Evolutionary conservation across 2,329 filamentous ascomycete genomes (phyloP).

Genomic region (Cadophora sp.): DNA sequence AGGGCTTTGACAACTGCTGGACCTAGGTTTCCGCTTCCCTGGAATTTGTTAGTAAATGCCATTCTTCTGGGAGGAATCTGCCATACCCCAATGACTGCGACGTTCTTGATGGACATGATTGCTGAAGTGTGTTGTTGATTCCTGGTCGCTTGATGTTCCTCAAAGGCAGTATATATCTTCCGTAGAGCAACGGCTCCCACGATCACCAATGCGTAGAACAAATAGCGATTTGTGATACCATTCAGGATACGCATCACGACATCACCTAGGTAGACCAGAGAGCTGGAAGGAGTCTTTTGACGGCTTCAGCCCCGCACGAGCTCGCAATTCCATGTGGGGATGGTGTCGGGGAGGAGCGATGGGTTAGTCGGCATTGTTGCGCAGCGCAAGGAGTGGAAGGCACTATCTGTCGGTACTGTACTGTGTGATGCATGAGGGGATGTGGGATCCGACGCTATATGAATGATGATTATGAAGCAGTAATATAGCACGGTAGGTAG

Average conservation of each 20-base stretch:
- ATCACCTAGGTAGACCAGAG: not conserved
- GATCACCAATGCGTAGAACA: not conserved
- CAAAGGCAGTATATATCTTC: constrained; percentile 3
- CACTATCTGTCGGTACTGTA: too few relatives aligned
- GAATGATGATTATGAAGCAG: too few relatives aligned
- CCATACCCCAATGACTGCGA: constrained; percentile 33
- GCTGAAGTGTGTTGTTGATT: not conserved
- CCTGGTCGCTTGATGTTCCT: not conserved
- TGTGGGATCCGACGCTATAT: constrained; percentile 2
- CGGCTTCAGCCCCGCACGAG: not conserved
- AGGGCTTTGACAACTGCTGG: constrained; percentile 41
- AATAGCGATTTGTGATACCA: not conserved
- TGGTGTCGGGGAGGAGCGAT: not conserved
- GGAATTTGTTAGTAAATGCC: constrained; percentile 1
- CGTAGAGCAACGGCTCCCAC: constrained; percentile 7
- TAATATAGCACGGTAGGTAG: too few relatives aligned
- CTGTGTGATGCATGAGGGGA: not conserved
- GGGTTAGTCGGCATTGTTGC: not conserved
- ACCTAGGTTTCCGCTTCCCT: constrained; percentile 35
- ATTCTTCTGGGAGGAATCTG: not conserved
- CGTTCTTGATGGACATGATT: constrained; percentile 33
- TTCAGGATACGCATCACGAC: constrained; percentile 7
- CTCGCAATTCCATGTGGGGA: constrained; percentile 10
- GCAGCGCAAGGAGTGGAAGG: not conserved
- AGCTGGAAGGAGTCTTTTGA: not conserved